Evolutionary conservation across 2,329 filamentous ascomycete species (phyloP).

Genomic region (Aphanoascus verrucosus): DNA sequence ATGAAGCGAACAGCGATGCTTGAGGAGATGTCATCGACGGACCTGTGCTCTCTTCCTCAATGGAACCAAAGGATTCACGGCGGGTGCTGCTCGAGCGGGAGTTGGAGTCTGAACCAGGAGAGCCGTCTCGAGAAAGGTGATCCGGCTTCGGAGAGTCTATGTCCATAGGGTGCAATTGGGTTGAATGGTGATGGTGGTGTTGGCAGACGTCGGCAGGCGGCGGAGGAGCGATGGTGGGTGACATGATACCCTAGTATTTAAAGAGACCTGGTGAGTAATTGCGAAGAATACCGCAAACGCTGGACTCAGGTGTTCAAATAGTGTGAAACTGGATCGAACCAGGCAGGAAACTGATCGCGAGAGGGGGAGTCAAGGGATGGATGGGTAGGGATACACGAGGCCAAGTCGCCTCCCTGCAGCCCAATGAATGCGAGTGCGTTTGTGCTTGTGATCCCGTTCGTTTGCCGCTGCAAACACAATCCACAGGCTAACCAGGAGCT

Average conservation of each 20-base stretch:
- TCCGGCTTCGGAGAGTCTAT: neutral
- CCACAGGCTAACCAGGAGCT: neutral
- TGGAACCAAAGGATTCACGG: constrained; percentile 34
- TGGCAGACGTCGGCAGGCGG: constrained; percentile 2
- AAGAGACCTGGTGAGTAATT: neutral
- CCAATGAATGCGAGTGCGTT: neutral
- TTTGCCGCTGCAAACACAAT: neutral
- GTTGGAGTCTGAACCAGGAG: constrained; percentile 28
- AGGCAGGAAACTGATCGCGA: neutral
- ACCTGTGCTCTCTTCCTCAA: constrained; percentile 37
- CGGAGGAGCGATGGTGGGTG: constrained; percentile 9
- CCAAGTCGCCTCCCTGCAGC: constrained; percentile 6
- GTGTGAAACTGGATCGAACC: neutral
- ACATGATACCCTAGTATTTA: constrained; percentile 5
- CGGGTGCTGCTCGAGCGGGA: constrained; percentile 32
- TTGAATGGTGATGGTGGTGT: neutral
- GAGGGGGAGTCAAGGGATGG: neutral
- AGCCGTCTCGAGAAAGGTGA: constrained; percentile 12
- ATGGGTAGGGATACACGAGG: neutral
- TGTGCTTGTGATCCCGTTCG: neutral
- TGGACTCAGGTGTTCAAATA: neutral
- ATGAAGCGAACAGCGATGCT: neutral
- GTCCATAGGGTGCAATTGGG: neutral
- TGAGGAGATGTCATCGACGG: constrained; percentile 15
- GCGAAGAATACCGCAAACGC: neutral